Conservation (phyloP, 345 rosid species). For the Salix caprea region DNA sequence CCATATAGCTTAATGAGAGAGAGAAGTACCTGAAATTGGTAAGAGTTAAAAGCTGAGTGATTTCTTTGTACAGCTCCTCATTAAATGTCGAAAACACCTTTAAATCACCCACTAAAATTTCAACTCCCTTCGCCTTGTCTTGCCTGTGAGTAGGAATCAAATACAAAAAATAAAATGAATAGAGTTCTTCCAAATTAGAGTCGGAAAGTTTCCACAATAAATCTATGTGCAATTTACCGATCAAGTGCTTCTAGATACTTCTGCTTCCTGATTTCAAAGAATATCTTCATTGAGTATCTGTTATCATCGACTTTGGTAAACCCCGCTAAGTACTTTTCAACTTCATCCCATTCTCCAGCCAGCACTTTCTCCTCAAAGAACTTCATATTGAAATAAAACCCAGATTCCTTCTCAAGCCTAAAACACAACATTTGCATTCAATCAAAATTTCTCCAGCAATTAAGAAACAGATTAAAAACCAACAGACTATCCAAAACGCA, state of each 20-base stretch:
- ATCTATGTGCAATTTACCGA: slow-evolving; percentile 37
- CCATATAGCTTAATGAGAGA: neutral
- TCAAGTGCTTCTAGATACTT: slow-evolving; percentile 90
- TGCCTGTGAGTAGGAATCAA: slow-evolving; percentile 38
- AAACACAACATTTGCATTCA: neutral
- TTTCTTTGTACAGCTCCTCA: slow-evolving; percentile 85
- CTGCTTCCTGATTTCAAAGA: slow-evolving; percentile 86
- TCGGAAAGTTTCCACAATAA: neutral
- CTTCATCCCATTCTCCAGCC: slow-evolving; percentile 75
- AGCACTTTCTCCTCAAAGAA: slow-evolving; percentile 68
- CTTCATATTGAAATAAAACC: slow-evolving; percentile 68
- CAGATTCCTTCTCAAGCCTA: slow-evolving; percentile 73
- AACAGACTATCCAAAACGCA: neutral
- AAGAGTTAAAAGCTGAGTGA: slow-evolving; percentile 82
- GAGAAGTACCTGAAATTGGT: slow-evolving; percentile 65
- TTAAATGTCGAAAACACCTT: slow-evolving; percentile 80
- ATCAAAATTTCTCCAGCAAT: neutral
- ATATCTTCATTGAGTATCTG: slow-evolving; percentile 76
- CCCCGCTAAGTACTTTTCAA: slow-evolving; percentile 61
- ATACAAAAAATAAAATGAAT: neutral
- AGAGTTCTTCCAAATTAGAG: neutral
- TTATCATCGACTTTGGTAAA: slow-evolving; percentile 70
- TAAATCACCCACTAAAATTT: slow-evolving; percentile 74
- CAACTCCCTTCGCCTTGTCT: slow-evolving; percentile 79
- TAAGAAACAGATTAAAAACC: neutral